These are phyloP conservation scores for Corallochytrium limacisporum DNA, from an alignment of 78 protist genomes.

Conservation along the genomic window DNA sequence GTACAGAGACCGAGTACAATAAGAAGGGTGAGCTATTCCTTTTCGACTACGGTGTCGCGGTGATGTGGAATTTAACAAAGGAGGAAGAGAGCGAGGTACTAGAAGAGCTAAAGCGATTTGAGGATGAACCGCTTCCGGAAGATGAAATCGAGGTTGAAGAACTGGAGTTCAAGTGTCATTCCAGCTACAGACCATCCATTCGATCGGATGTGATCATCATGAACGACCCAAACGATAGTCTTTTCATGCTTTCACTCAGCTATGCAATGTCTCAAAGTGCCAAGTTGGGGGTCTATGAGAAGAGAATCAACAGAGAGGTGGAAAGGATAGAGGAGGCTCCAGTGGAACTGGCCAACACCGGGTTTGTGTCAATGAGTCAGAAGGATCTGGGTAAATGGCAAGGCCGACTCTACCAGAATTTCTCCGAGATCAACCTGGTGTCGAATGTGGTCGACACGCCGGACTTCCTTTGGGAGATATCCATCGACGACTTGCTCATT, in stretches of 20 bases:
- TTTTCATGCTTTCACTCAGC: neutral
- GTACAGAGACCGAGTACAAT: neutral
- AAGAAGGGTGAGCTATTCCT: neutral
- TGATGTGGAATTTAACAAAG: conserved; percentile 2
- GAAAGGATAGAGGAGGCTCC: neutral
- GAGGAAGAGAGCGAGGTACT: neutral
- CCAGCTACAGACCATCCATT: neutral
- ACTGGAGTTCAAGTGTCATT: conserved; percentile 1
- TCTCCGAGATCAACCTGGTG: conserved; percentile 1
- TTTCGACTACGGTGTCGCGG: conserved; percentile 16
- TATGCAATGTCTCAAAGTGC: conserved; percentile 13
- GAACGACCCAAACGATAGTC: conserved; percentile 3
- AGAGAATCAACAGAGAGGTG: conserved; percentile 8
- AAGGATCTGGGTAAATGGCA: neutral
- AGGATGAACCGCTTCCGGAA: neutral
- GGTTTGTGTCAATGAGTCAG: neutral
- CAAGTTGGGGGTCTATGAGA: conserved; percentile 8
- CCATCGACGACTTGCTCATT: neutral
- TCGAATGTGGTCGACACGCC: conserved; percentile 18
- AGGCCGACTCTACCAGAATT: conserved; percentile 6
- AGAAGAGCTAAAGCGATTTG: neutral
- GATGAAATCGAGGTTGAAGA: conserved; percentile 14
- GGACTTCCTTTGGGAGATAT: neutral
- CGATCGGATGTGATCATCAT: conserved; percentile 4
- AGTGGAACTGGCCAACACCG: neutral